Base-by-base conservation (phyloP, 148 eudicot genomes). In the Cornus suecica region DNA sequence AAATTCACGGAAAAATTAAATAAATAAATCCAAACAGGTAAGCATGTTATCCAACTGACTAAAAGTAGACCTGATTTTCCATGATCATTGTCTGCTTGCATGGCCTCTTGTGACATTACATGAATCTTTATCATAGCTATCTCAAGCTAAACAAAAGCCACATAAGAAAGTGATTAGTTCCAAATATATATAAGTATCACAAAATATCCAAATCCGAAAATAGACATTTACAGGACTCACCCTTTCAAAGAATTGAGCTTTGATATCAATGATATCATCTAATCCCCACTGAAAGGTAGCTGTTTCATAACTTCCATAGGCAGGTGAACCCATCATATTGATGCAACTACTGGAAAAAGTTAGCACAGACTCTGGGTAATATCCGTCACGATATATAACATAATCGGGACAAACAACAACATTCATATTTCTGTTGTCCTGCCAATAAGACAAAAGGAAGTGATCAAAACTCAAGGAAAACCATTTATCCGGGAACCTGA, bases 191-290 rank as follows among this genome's bases (percentile, higher is more conserved):
- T 18, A 54, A 58, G 34, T 18, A 62, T 78, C 66, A 65, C 61
- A 60, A 22, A 68, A 29, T 6, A 27, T 31, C 7, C 23, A 45
- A 34, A 31, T 45, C 5, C 22, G 20, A 74, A 74, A 42, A 54
- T 64, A 52, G 42, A 66, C 62, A 54, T 65, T 2, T 24, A 25
- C 1, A 27, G 54, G 71, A 79, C 91, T 83, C 75, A 92, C 97
- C 86, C 69, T 68, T 41, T 73, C 82, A 68, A 65, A 82, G 82
- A 81, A 81, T 24, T 84, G 86, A 32, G 90, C 79, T 79, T 85
- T 78, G 68, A 92, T 86, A 61, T 64, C 65, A 64, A 83, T 31
- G 51, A 92, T 80, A 75, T 92, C 92, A 65, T 87, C 86, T 26
- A 88, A 61, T 72, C 62, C 74, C 97, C 90, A 90, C 72, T 84